Evolutionary conservation across 2,329 filamentous ascomycete species (phyloP).

Genomic region (Cladosporium sp.): DNA sequence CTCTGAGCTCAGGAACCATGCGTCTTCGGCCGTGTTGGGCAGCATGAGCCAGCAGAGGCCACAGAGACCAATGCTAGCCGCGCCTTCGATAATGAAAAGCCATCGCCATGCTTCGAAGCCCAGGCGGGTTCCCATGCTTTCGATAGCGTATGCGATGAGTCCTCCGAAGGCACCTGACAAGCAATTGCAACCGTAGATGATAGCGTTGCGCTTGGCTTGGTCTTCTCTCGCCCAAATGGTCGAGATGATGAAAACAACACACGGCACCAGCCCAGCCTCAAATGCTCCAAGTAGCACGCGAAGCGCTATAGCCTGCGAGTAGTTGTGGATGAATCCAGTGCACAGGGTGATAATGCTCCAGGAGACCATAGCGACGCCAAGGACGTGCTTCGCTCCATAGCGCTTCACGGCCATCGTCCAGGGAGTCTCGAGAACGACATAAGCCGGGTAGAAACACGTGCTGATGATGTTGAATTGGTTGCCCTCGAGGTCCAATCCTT

Average conservation of each 20-base stretch:
- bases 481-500: constrained; percentile 23
- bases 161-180: constrained; percentile 32
- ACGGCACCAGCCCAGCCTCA: constrained; percentile 35
- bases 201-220: constrained; percentile 33
- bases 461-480: constrained; percentile 27
- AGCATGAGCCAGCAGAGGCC: constrained; percentile 25
- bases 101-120: constrained; percentile 29
- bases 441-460: constrained; percentile 26
- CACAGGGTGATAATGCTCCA: constrained; percentile 33
- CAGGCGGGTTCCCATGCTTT: constrained; percentile 31
- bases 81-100: constrained; percentile 26
- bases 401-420: constrained; percentile 30
- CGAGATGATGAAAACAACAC: constrained; percentile 32
- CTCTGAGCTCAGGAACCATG: constrained; percentile 32
- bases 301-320: constrained; percentile 31
- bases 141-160: constrained; percentile 31
- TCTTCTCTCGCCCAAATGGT: constrained; percentile 33
- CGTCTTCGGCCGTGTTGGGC: constrained; percentile 30
- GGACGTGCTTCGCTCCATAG: constrained; percentile 27
- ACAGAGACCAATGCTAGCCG: constrained; percentile 19
- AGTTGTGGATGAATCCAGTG: constrained; percentile 37
- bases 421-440: constrained; percentile 25
- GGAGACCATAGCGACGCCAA: constrained; percentile 26
- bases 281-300: constrained; percentile 33
- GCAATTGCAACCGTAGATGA: constrained; percentile 29